Percentiles rank a stretch among this genome's conserved stretches.
phyloP scores from a whole-genome alignment of 2,329 filamentous ascomycete species.

The Ascochyta lentis region DNA sequence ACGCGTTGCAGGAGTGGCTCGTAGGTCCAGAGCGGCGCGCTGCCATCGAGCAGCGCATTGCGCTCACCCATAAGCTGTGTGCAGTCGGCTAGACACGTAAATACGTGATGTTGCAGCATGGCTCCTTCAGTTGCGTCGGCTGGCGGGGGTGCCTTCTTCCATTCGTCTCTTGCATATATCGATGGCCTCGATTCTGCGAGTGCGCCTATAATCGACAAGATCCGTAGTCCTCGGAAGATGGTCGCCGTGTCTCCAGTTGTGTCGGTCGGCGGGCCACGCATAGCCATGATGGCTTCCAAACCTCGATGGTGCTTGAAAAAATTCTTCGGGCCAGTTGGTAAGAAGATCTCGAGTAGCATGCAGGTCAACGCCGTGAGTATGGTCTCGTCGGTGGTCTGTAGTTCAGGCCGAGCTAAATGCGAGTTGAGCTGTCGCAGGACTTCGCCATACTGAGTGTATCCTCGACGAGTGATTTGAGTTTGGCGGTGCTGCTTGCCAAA shows the following conservation, averaged over 20 bases:
- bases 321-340: slow-evolving; percentile 35
- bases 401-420: slow-evolving; percentile 22
- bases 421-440: slow-evolving; percentile 33
- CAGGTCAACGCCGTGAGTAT: slow-evolving; percentile 34
- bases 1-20: slow-evolving; percentile 17
- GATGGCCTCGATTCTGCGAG: slow-evolving; percentile 27
- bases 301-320: slow-evolving; percentile 39
- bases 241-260: slow-evolving; percentile 14
- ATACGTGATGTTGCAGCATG: slow-evolving; percentile 27
- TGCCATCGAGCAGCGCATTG: slow-evolving; percentile 8
- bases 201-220: slow-evolving; percentile 33
- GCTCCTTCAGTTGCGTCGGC: slow-evolving; percentile 16
- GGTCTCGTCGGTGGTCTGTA: slow-evolving; percentile 33
- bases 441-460: slow-evolving; percentile 34
- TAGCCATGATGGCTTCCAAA: slow-evolving; percentile 35
- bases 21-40: neutral
- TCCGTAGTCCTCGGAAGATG: slow-evolving; percentile 30
- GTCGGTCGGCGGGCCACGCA: slow-evolving; percentile 30
- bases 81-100: slow-evolving; percentile 34
- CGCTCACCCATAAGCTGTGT: slow-evolving; percentile 26
- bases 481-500: slow-evolving; percentile 37
- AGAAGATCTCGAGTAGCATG: slow-evolving; percentile 38
- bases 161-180: slow-evolving; percentile 31
- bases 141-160: slow-evolving; percentile 28
- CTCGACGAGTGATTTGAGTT: slow-evolving; percentile 23